Evolutionary conservation across 1,284 basidiomycete genomes (phyloP).

Genomic region (Ceratobasidium sp.): DNA sequence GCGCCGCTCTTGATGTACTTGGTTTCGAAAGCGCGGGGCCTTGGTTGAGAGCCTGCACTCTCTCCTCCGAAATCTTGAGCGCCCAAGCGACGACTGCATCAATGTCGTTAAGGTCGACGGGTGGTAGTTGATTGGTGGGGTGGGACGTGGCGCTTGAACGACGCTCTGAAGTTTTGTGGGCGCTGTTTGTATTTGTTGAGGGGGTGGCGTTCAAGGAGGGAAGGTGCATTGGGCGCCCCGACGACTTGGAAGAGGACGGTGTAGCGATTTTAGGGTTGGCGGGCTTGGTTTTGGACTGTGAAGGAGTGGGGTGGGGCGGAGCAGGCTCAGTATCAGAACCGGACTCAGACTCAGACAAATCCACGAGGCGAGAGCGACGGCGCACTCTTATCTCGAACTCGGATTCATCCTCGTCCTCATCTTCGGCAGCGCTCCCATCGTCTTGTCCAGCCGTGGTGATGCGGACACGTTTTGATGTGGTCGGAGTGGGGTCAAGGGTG

Average conservation of each 20-base stretch:
- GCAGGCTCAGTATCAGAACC: too few species aligned
- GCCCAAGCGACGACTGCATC: slow-evolving; percentile 1
- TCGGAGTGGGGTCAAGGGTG: neutral
- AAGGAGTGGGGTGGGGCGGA: neutral
- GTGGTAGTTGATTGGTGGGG: neutral
- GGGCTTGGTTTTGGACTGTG: too few species aligned
- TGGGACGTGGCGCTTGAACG: neutral
- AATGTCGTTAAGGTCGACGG: slow-evolving; percentile 4
- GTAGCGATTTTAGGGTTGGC: too few species aligned
- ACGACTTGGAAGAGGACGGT: too few species aligned
- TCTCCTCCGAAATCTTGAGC: neutral
- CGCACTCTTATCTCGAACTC: too few species aligned
- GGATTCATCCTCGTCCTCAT: neutral
- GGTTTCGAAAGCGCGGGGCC: neutral
- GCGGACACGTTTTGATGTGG: neutral
- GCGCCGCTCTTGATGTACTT: neutral
- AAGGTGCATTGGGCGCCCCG: too few species aligned
- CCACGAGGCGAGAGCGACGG: too few species aligned
- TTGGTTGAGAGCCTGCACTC: neutral
- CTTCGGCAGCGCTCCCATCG: neutral
- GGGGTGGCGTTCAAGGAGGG: too few species aligned
- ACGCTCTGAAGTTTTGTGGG: too few species aligned
- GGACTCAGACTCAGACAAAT: too few species aligned
- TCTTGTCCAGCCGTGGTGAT: neutral
- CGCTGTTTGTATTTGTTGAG: too few species aligned